Percentiles rank a stretch among this genome's conserved stretches.
Evolutionary conservation across 2,329 filamentous ascomycete genomes (phyloP).

Genomic region (Penicillium paneum): DNA sequence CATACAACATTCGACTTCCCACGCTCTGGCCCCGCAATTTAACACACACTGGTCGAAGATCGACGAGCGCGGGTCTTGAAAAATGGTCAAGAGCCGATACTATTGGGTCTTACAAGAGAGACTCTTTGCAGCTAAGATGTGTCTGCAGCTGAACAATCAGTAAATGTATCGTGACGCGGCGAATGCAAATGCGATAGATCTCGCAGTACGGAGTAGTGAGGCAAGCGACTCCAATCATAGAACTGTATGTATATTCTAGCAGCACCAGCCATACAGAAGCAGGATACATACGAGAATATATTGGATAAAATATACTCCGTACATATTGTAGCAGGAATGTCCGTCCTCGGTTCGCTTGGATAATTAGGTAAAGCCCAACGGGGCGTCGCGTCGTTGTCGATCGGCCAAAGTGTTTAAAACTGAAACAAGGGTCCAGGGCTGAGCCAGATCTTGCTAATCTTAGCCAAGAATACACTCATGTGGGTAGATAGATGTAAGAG

Average conservation of each 20-base stretch:
- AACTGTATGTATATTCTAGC: background rate
- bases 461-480: slow-evolving; percentile 2
- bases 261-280: too few relatives aligned
- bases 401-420: slow-evolving; percentile 4
- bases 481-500: background rate
- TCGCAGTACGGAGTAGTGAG: slow-evolving; percentile 5
- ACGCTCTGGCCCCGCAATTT: slow-evolving; percentile 14
- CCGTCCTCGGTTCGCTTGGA: background rate
- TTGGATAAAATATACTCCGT: background rate
- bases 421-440: slow-evolving; percentile 21
- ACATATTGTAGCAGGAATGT: background rate
- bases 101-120: background rate
- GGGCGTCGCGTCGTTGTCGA: slow-evolving; percentile 11
- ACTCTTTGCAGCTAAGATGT: slow-evolving; percentile 9
- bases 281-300: too few relatives aligned
- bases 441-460: slow-evolving; percentile 16
- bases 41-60: slow-evolving; percentile 15
- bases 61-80: slow-evolving; percentile 9
- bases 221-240: slow-evolving; percentile 2
- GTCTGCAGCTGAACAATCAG: slow-evolving; percentile 7
- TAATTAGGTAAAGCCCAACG: slow-evolving; percentile 6
- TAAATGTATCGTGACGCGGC: slow-evolving; percentile 18
- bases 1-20: background rate
- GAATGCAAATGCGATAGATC: slow-evolving; percentile 18
- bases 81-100: background rate